Evolutionary conservation across 768 basidiomycete species (phyloP).

Genomic region (Pleurotus platypus): DNA sequence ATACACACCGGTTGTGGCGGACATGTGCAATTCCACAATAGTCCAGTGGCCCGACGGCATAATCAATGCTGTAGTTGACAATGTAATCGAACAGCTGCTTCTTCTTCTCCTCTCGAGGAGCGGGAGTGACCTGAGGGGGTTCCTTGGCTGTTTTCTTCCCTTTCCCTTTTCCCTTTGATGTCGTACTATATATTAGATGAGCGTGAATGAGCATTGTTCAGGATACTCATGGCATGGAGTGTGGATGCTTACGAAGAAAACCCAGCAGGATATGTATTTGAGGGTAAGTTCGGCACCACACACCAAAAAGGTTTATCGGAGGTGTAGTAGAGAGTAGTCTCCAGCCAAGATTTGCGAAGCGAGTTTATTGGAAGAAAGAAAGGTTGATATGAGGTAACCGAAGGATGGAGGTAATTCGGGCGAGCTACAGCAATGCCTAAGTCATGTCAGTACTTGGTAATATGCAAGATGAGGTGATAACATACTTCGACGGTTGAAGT

Average conservation of each 20-base stretch:
- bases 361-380: neutral
- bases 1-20: neutral
- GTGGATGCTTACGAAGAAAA: neutral
- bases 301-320: neutral
- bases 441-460: neutral
- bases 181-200: neutral
- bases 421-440: neutral
- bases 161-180: neutral
- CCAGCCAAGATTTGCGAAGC: neutral
- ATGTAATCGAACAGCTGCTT: constrained; percentile 1
- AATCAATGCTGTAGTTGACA: constrained; percentile 3
- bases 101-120: neutral
- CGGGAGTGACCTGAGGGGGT: neutral
- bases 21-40: constrained; percentile 8
- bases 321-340: neutral
- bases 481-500: neutral
- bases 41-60: constrained; percentile 8
- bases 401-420: neutral
- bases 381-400: neutral
- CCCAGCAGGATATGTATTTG: neutral
- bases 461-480: neutral
- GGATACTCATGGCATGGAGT: neutral
- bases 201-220: neutral
- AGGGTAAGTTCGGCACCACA: neutral
- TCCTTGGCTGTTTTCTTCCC: neutral